phyloP scores from a whole-genome alignment of 192 early-diverging fungal species.

The Phlyctochytrium planicorne region DNA sequence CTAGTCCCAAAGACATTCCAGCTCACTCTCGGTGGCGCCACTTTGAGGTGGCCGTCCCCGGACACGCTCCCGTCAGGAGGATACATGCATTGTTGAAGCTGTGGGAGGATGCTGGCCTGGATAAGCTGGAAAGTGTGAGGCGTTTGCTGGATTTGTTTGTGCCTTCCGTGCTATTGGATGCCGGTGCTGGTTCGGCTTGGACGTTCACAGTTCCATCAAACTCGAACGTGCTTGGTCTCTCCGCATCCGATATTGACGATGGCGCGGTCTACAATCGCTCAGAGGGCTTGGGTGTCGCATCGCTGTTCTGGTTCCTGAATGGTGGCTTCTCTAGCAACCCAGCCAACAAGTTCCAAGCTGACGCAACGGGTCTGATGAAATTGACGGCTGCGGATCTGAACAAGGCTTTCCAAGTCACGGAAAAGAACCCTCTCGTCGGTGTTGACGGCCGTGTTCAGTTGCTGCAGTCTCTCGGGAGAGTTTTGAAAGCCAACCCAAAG shows the following conservation, averaged over 20 bases:
- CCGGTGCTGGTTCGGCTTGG: slow-evolving; percentile 87
- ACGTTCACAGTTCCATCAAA: slow-evolving; percentile 49
- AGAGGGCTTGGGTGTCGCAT: slow-evolving; percentile 85
- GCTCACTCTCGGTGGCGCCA: slow-evolving; percentile 88
- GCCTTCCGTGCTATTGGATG: slow-evolving; percentile 88
- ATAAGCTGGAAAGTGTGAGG: slow-evolving; percentile 42
- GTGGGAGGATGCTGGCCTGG: slow-evolving; percentile 47
- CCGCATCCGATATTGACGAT: neutral
- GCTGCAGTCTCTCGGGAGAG: slow-evolving; percentile 62
- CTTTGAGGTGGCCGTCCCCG: slow-evolving; percentile 55
- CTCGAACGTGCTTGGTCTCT: neutral
- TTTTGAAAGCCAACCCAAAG: slow-evolving; percentile 46
- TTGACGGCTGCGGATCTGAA: slow-evolving; percentile 52
- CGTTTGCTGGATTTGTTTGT: slow-evolving; percentile 82
- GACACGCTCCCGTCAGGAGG: slow-evolving; percentile 26
- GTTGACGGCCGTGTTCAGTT: slow-evolving; percentile 72
- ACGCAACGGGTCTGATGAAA: slow-evolving; percentile 55
- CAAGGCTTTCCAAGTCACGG: slow-evolving; percentile 76
- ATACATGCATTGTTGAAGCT: slow-evolving; percentile 21
- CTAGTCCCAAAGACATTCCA: slow-evolving; percentile 64
- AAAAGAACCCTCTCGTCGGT: slow-evolving; percentile 77
- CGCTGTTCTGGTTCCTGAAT: slow-evolving; percentile 68
- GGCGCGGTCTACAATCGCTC: slow-evolving; percentile 54
- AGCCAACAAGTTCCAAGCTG: slow-evolving; percentile 55
- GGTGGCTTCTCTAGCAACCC: slow-evolving; percentile 73